These are phyloP conservation scores for Pseudopyrenochaeta lycopersici DNA, from an alignment of 2,329 filamentous ascomycete species.

Conservation along the genomic window DNA sequence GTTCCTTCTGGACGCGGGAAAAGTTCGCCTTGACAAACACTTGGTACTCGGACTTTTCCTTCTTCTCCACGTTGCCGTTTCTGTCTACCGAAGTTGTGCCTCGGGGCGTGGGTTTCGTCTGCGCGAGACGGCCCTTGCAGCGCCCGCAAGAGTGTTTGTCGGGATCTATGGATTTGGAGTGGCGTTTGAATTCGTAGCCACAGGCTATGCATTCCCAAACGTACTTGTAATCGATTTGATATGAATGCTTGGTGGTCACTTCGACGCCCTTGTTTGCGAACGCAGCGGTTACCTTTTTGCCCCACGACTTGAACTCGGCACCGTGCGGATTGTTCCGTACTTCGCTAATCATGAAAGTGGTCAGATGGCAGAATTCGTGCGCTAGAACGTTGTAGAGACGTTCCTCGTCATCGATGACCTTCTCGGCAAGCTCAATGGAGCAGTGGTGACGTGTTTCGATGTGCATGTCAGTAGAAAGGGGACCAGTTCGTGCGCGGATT, in stretches of 20 bases:
- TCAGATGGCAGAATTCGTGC: slow-evolving; percentile 95
- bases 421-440: slow-evolving; percentile 86
- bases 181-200: slow-evolving; percentile 77
- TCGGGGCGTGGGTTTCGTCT: slow-evolving; percentile 81
- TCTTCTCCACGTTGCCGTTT: slow-evolving; percentile 21
- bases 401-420: slow-evolving; percentile 79
- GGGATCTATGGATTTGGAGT: slow-evolving; percentile 85
- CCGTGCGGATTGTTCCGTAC: slow-evolving; percentile 83
- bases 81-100: slow-evolving; percentile 18
- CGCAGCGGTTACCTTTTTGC: slow-evolving; percentile 59
- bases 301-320: slow-evolving; percentile 81
- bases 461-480: slow-evolving; percentile 30
- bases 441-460: slow-evolving; percentile 67
- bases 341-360: slow-evolving; percentile 86
- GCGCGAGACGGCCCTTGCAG: slow-evolving; percentile 75
- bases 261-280: slow-evolving; percentile 72
- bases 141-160: slow-evolving; percentile 75
- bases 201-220: slow-evolving; percentile 81
- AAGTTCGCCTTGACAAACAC: slow-evolving; percentile 74
- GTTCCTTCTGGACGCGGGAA: slow-evolving; percentile 52
- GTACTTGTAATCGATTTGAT: slow-evolving; percentile 92
- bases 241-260: slow-evolving; percentile 90
- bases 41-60: slow-evolving; percentile 63
- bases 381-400: slow-evolving; percentile 90
- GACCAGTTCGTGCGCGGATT: slow-evolving; percentile 44